Evolutionary conservation across 352 stramenopile species (phyloP).

Genomic region (Globisporangium nagaii): DNA sequence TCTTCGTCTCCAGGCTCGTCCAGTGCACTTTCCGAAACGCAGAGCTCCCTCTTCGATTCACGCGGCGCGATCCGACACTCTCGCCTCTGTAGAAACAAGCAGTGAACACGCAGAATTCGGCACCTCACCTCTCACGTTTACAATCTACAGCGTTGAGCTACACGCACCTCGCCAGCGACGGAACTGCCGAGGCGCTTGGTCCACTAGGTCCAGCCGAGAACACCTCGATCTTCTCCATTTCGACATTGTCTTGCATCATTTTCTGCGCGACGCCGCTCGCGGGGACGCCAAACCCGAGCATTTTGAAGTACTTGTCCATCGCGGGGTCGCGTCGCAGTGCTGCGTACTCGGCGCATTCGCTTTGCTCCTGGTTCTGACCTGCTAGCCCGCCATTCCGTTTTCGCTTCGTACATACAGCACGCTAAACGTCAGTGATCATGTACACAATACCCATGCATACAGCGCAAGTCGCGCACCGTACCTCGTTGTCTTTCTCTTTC

Average conservation of each 20-base stretch:
- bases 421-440: not conserved
- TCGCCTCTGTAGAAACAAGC: conserved; percentile 1
- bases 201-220: conserved; percentile 50
- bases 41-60: conserved; percentile 31
- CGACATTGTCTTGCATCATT: conserved; percentile 75
- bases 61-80: conserved; percentile 1
- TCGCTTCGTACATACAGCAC: conserved; percentile 4
- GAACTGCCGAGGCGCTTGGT: not conserved
- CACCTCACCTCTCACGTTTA: no score
- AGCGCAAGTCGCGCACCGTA: conserved; percentile 1
- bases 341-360: conserved; percentile 47
- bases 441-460: not conserved
- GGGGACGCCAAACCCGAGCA: conserved; percentile 73
- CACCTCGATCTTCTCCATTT: conserved; percentile 43
- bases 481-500: conserved; percentile 59
- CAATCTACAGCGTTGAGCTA: not conserved
- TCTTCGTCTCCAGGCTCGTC: conserved; percentile 61
- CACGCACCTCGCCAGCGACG: not conserved
- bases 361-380: conserved; percentile 2
- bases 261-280: conserved; percentile 65
- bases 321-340: conserved; percentile 45
- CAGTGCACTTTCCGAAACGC: conserved; percentile 80
- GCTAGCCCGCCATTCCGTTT: conserved; percentile 18
- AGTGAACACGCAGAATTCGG: no score
- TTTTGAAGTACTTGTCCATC: conserved; percentile 86